A percentile compares a stretch with the other conserved stretches of the same genome.
These are phyloP conservation scores for Lepiota venenata DNA, from an alignment of 768 basidiomycete genomes.

Conservation along the genomic window DNA sequence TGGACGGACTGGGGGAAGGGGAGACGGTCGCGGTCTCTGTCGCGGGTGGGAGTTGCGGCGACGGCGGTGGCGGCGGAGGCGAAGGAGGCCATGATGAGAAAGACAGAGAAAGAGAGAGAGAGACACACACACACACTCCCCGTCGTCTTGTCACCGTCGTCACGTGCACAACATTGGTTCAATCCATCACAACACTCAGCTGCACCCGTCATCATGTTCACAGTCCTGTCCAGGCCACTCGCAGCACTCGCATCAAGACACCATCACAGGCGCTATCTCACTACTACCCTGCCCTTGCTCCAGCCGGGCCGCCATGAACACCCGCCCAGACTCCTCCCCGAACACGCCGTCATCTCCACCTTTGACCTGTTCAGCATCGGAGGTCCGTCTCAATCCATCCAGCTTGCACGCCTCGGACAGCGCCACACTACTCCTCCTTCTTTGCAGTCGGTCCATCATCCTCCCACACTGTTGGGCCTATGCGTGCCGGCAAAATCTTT, in stretches of 20 bases:
- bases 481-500: conserved; percentile 91
- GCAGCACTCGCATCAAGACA: neutral
- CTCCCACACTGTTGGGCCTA: conserved; percentile 54
- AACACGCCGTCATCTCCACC: conserved; percentile 90
- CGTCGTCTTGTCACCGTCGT: conserved; percentile 7
- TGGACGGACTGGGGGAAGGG: conserved; percentile 32
- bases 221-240: neutral
- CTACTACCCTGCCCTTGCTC: neutral
- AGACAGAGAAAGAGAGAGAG: no score
- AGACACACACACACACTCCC: no score
- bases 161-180: no score
- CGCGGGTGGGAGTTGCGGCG: conserved; percentile 27
- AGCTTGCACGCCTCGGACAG: neutral
- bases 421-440: conserved; percentile 5
- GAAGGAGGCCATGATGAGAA: conserved; percentile 13
- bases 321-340: conserved; percentile 34
- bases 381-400: conserved; percentile 38
- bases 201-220: conserved; percentile 9
- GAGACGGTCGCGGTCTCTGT: conserved; percentile 29
- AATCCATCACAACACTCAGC: no score
- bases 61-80: conserved; percentile 2
- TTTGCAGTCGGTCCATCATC: conserved; percentile 46
- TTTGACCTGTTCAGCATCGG: conserved; percentile 94
- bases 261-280: conserved; percentile 1
- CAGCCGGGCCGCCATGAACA: neutral